Conservation (phyloP, 2,329 filamentous ascomycete species). For the Acrocalymma vagum region DNA sequence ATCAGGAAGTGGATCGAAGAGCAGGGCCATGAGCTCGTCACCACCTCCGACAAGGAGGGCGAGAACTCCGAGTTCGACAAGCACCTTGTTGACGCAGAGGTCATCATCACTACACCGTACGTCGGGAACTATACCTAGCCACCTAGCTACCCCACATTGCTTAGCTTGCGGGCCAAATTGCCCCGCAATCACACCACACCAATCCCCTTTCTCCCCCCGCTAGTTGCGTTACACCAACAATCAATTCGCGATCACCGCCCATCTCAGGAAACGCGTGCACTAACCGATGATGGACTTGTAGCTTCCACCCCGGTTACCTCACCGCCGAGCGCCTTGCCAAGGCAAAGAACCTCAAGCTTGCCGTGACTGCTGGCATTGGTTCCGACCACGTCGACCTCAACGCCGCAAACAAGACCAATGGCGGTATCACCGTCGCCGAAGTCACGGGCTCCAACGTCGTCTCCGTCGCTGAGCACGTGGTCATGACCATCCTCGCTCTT, state of each 20-base stretch:
- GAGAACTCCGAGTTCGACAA: slow-evolving; percentile 92
- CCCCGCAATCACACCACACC: slow-evolving; percentile 33
- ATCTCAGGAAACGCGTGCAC: slow-evolving; percentile 18
- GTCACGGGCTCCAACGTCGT: slow-evolving; percentile 99
- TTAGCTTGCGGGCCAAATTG: slow-evolving; percentile 22
- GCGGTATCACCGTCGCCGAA: slow-evolving; percentile 95
- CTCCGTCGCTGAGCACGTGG: slow-evolving; percentile 96
- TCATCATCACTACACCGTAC: slow-evolving; percentile 99
- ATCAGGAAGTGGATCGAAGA: slow-evolving; percentile 98
- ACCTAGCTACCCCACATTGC: slow-evolving; percentile 40
- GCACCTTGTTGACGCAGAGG: slow-evolving; percentile 94
- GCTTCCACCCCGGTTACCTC: slow-evolving; percentile 98
- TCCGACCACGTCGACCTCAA: slow-evolving; percentile 98
- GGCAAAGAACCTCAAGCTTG: slow-evolving; percentile 98
- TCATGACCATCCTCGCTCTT: slow-evolving; percentile 97
- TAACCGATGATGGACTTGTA: slow-evolving; percentile 47
- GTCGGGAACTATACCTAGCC: no score
- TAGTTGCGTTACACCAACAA: background rate
- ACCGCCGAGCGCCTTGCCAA: slow-evolving; percentile 95
- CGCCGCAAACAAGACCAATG: slow-evolving; percentile 97
- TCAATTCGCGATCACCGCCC: slow-evolving; percentile 3
- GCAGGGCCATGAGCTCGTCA: slow-evolving; percentile 94
- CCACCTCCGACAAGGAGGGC: slow-evolving; percentile 97
- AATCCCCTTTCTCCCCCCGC: slow-evolving; percentile 8
- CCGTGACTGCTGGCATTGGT: slow-evolving; percentile 95